These are phyloP conservation scores for Talaromyces sp. DNA, from an alignment of 2,329 filamentous ascomycete genomes.

Conservation along the genomic window DNA sequence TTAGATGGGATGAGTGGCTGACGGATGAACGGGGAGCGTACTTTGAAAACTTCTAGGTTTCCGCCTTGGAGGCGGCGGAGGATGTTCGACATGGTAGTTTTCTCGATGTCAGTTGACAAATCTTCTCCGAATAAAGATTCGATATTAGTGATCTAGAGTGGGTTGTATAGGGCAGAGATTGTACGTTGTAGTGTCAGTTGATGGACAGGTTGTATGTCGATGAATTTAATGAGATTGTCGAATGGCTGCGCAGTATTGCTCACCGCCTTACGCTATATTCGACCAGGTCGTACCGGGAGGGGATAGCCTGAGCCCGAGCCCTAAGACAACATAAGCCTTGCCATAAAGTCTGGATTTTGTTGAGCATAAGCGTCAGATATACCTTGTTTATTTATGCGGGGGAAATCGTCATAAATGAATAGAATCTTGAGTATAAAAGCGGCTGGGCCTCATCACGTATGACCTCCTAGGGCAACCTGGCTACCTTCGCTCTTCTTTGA, in stretches of 20 bases:
- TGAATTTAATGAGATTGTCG: background rate
- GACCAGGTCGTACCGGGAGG: background rate
- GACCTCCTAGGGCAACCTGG: background rate
- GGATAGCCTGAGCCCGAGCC: background rate
- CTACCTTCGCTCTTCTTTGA: background rate
- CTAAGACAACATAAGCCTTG: background rate
- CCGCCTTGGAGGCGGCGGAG: constrained; percentile 66
- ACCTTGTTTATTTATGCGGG: background rate
- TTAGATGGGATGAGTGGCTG: background rate
- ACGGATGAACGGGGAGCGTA: constrained; percentile 36
- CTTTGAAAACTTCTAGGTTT: constrained; percentile 95
- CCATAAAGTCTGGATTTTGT: background rate
- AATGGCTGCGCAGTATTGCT: background rate
- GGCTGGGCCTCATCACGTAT: background rate
- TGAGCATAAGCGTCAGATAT: background rate
- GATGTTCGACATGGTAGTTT: constrained; percentile 36
- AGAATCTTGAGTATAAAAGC: background rate
- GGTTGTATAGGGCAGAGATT: background rate
- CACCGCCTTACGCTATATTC: background rate
- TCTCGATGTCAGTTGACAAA: no score
- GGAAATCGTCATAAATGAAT: background rate
- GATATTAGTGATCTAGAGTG: no score
- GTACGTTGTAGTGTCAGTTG: background rate
- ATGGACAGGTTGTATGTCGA: background rate
- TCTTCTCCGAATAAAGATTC: background rate